Base-by-base conservation (phyloP, 148 eudicot species). In the Rhododendron simsii region DNA sequence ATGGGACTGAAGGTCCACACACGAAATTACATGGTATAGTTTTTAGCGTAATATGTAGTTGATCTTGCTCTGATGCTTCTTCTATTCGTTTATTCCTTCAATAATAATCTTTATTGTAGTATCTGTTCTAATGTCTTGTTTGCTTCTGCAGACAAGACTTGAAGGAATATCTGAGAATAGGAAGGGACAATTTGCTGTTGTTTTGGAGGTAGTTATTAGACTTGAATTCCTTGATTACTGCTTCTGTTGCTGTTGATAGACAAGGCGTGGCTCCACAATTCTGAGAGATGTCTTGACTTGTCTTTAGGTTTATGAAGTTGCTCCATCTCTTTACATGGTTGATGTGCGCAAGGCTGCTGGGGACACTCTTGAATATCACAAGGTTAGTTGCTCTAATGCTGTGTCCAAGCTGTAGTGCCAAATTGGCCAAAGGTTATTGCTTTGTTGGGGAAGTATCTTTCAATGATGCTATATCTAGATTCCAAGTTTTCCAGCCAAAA, bases 281-380 rank as follows among this genome's bases (percentile, higher is more conserved):
- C 28, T 28, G 13, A 59, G 74, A 51, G 57, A 61, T 77, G 48
- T 41, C 26, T 2, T 74, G 48, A 26, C 35, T 39, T 78, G 51
- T 83, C 20, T 83, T 77, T 35, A 97, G 98, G 94, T 95, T 59
- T 97, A 85, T 87, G 98, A 97, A 90, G 98, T 97, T 87, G 99
- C 98, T 37, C 96, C 96, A 48, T 94, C 98, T 53, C 98, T 97
- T 85, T 97, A 94, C 90, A 97, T 95, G 99, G 98, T 97, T 78
- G 99, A 97, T 91, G 98, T 93, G 87, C 91, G 94, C n/a, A 92
- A 92, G 89, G 94, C 92, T 71, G 89, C 92, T 80, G 94, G 94
- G 75, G 94, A 92, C 86, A 97, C 98, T 39, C 98, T 95, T 87
- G 96, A 95, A 86, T 97, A 97, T 88, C 99, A 92, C 88, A 91